Evolutionary conservation across 805 yeast species (phyloP), one percentile per base, ranked within the genome.

Genomic region (Candida corydali): DNA sequence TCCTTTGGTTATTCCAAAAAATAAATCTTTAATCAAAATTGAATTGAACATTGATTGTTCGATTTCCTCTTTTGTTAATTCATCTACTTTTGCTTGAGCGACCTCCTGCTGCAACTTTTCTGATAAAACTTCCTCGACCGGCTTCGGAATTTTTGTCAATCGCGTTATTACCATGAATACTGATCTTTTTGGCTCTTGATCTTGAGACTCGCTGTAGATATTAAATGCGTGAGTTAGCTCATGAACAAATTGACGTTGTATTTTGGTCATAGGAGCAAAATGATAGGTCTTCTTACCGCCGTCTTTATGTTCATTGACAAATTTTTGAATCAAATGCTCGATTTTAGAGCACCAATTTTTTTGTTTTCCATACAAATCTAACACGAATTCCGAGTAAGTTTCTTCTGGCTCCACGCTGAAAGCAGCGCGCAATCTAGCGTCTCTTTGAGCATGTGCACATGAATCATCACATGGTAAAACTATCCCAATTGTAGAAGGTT

Each of bases 111-210:
- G 54, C 34, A 47, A 52, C 40, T 47, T 48, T 34, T 42, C 43
- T 14, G 48, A 43, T 11, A 69, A 49, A 0, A 75, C 73, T 34
- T 73, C 73, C 19, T 60, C 61, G n/a, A 82, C 57, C 1, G 70
- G 62, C 29, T 69, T 47, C 0, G 87, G 86, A 2, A 63, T 39
- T 8, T 43, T 49, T 0, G 67, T 52, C 5, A 48, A 37, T n/a
- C 49, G 42, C 1, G 68, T 60, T 6, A 63, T 48, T 22, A 59
- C 65, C n/a, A 87, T 68, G 44, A 75, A 79, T 0, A 87, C 91
- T 8, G 82, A 75, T 42, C 95, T 59, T 36, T 76, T 68, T 0
- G 96, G 96, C 45, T 86, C 96, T 2, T 75, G 76, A 55, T 86
- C 96, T 43, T 85, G 93, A 2, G 89, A 75, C 49, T 84, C 88